These are phyloP conservation scores for Stevia rebaudiana DNA, from an alignment of 140 eudicot species.

Conservation along the genomic window DNA sequence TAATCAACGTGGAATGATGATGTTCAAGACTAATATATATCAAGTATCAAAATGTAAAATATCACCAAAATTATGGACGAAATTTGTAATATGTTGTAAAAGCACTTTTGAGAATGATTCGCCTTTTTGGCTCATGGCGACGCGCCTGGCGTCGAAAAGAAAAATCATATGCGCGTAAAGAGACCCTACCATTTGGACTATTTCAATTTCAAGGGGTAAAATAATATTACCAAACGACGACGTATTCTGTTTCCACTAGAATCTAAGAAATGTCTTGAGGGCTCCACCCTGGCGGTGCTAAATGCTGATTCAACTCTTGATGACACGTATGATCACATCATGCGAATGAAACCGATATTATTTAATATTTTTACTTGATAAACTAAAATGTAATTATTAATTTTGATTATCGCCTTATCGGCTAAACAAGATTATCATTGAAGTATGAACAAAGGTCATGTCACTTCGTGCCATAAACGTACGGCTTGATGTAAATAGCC, in stretches of 20 bases:
- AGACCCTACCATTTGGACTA: constrained; percentile 17
- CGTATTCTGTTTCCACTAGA: constrained; percentile 17
- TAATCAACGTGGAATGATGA: not conserved
- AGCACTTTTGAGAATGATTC: constrained; percentile 10
- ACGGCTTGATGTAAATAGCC: no score
- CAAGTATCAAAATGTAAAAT: not conserved
- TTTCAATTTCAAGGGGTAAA: constrained; percentile 4
- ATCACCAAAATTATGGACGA: constrained; percentile 1
- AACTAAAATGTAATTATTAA: no score
- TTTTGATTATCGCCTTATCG: no score
- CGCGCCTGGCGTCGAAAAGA: constrained; percentile 20
- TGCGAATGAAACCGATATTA: no score
- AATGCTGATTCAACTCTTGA: not conserved
- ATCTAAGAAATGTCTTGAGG: constrained; percentile 10
- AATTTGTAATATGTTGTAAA: not conserved
- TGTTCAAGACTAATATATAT: not conserved
- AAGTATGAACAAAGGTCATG: no score
- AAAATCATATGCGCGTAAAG: constrained; percentile 26
- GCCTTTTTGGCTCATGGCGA: not conserved
- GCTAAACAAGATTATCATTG: no score
- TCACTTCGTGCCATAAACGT: no score
- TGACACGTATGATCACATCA: no score
- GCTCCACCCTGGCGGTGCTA: constrained; percentile 17
- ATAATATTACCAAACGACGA: not conserved
- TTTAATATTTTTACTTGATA: no score